Conservation (phyloP, 139 green algal genomes). For the Micromonas commoda region DNA sequence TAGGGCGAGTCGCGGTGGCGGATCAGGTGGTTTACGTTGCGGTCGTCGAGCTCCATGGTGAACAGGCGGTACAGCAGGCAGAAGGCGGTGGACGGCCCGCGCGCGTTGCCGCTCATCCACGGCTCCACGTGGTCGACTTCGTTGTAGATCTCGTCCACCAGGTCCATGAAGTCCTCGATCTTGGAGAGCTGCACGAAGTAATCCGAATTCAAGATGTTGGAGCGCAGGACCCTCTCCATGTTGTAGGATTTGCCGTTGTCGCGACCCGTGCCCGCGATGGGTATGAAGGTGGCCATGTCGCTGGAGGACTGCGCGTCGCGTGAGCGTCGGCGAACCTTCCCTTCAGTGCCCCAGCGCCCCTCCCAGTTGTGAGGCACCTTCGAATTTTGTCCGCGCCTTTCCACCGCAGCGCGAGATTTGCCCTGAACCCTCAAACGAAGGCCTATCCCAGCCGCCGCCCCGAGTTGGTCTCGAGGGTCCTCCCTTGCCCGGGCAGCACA, state of each 20-base stretch:
- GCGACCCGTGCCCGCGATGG: not conserved
- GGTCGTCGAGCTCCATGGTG: slow-evolving; percentile 59
- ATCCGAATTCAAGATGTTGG: slow-evolving; percentile 8
- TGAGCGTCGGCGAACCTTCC: no score
- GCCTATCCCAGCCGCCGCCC: no score
- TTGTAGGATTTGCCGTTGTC: not conserved
- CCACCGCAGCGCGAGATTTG: no score
- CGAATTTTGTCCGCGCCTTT: no score
- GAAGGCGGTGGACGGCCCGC: slow-evolving; percentile 86
- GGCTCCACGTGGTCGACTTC: slow-evolving; percentile 75
- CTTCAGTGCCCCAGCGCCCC: no score
- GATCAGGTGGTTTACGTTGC: slow-evolving; percentile 64
- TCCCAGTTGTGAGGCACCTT: no score
- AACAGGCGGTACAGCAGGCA: slow-evolving; percentile 77
- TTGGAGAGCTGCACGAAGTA: not conserved
- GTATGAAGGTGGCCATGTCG: not conserved
- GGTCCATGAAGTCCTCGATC: slow-evolving; percentile 37
- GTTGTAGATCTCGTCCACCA: slow-evolving; percentile 74
- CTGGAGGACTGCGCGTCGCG: no score
- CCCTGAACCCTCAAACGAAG: no score
- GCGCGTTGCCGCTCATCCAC: slow-evolving; percentile 92
- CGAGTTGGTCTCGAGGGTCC: no score
- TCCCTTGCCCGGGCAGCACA: no score
- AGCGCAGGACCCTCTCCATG: slow-evolving; percentile 4
- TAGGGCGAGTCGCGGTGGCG: slow-evolving; percentile 85